Evolutionary conservation across 1,284 basidiomycete species (phyloP).

Genomic region (Thelephora terrestris): DNA sequence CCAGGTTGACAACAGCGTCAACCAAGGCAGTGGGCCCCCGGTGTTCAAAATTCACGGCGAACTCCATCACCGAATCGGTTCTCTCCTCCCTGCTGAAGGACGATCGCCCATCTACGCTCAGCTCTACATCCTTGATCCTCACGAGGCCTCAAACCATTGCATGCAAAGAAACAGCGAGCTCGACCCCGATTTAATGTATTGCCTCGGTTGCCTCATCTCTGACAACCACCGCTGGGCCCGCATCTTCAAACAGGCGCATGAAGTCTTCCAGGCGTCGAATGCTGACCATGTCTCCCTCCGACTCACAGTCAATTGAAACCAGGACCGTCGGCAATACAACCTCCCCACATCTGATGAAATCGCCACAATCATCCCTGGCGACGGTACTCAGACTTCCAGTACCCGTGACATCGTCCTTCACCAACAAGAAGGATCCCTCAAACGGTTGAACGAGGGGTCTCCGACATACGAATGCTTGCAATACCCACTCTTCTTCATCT

Average conservation of each 20-base stretch:
- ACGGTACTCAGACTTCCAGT: conserved; percentile 5
- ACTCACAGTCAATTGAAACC: conserved; percentile 10
- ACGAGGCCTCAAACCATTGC: conserved; percentile 4
- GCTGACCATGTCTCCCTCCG: conserved; percentile 4
- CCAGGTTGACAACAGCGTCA: not conserved
- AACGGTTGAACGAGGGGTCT: conserved; percentile 23
- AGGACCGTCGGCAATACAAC: conserved; percentile 26
- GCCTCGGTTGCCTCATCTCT: conserved; percentile 11
- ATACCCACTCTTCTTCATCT: conserved; percentile 29
- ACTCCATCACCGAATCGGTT: conserved; percentile 6
- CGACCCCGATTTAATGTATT: conserved; percentile 8
- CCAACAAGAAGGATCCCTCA: conserved; percentile 14
- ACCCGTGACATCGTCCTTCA: conserved; percentile 25
- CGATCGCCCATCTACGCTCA: no score
- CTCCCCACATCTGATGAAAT: conserved; percentile 29
- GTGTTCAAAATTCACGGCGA: no score
- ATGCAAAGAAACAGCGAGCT: conserved; percentile 10
- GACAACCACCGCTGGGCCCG: conserved; percentile 9
- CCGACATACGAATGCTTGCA: conserved; percentile 25
- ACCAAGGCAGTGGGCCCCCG: not conserved
- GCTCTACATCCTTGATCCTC: no score
- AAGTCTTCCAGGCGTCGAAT: conserved; percentile 8
- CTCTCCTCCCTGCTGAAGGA: no score
- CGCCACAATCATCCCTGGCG: conserved; percentile 26
- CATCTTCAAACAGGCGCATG: conserved; percentile 12